Evolutionary conservation across 192 early-diverging fungal genomes (phyloP).

Genomic region (Coemansia sp.): DNA sequence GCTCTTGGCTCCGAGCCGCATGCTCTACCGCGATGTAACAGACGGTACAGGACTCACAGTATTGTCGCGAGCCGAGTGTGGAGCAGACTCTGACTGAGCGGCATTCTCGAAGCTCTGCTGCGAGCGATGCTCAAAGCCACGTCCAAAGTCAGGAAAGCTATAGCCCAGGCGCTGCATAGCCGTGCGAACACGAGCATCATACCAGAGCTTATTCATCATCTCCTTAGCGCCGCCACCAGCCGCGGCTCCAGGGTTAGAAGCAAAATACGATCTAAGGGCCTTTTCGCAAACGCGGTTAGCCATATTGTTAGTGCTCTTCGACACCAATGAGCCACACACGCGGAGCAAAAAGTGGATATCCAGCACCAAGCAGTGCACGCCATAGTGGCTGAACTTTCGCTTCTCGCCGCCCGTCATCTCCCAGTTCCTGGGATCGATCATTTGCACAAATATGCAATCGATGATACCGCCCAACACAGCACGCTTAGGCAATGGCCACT

Average conservation of each 20-base stretch:
- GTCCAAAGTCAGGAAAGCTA: slow-evolving; percentile 50
- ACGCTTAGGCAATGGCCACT: slow-evolving; percentile 54
- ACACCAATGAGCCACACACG: slow-evolving; percentile 54
- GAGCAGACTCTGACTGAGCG: not conserved
- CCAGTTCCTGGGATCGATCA: slow-evolving; percentile 53
- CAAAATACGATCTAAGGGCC: slow-evolving; percentile 51
- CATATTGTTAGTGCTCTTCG: slow-evolving; percentile 55
- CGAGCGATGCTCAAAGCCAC: slow-evolving; percentile 53
- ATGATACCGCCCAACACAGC: slow-evolving; percentile 45
- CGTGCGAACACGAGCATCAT: slow-evolving; percentile 43
- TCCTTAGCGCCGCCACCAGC: slow-evolving; percentile 5
- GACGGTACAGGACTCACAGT: slow-evolving; percentile 1
- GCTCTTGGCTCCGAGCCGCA: not conserved
- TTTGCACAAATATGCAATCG: slow-evolving; percentile 54
- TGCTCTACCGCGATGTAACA: not conserved
- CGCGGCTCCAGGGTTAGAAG: not conserved
- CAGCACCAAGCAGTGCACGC: slow-evolving; percentile 54
- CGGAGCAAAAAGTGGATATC: slow-evolving; percentile 58
- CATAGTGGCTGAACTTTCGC: slow-evolving; percentile 47
- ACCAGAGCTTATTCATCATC: slow-evolving; percentile 55
- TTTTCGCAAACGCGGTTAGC: slow-evolving; percentile 59
- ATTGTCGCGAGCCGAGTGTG: not conserved
- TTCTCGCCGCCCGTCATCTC: slow-evolving; percentile 32
- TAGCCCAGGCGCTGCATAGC: slow-evolving; percentile 48
- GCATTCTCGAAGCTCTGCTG: slow-evolving; percentile 52